Base-by-base conservation (phyloP, 805 yeast species). In the Ogataea degrootiae region DNA sequence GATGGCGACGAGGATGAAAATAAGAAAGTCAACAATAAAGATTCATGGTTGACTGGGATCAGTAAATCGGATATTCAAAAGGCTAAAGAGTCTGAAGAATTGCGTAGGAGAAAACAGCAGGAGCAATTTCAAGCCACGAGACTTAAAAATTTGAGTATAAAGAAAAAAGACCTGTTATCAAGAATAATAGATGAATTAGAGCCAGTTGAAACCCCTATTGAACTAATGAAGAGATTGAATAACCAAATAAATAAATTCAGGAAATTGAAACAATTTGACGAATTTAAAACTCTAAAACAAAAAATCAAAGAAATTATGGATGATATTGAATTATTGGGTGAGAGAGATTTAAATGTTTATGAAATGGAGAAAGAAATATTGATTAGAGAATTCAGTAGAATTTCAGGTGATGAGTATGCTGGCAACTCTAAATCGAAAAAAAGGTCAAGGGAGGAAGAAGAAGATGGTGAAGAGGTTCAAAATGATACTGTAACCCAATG, bases 161-260 rank as follows among this genome's bases (percentile, higher is more conserved):
- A 44, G 3, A 42, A 44, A 41, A 59, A 60, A 19, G 56, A 56
- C 3, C 48, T 68, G 15, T 42, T 72, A 41, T 47, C 41, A 6
- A 51, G 55, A 1, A 54, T 83, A n/a, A 73, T 82, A 3, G 61
- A 48, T 1, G n/a, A 57, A 1, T 58, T 84, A 37, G 76, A 80
- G 41, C 80, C 85, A 0, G 81, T 77, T 3, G 90, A 84, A 56
- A 73, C 81, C 0, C 74, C 83, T 2, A 52, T 78, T 60, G 87
- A 83, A 55, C 76, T 80, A 1, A 61, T 84, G 34, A 77, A 55
- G 54, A 69, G 71, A 51, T 66, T 65, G 49, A 71, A 62, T 59
- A 62, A 34, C 45, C 49, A 55, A 43, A 65, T 49, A 4, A 51
- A 48, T 37, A 34, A 17, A 17, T 34, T 23, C 31, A 54, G 50